phyloP scores from a whole-genome alignment of 2,329 filamentous ascomycete species.

The Aureobasidium sp. region DNA sequence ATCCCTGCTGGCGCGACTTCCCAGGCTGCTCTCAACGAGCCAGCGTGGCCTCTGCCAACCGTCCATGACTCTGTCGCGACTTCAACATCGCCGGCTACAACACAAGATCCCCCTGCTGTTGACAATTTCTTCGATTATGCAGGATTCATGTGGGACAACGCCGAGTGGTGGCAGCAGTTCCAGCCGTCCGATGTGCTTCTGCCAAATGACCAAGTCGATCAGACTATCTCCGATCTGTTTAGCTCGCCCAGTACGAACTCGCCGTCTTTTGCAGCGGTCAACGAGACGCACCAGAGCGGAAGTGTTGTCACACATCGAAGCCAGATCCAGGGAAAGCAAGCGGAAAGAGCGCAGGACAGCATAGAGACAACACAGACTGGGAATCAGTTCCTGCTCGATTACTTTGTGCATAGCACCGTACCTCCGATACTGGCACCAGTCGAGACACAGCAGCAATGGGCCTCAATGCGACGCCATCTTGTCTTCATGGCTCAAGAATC shows the following conservation, averaged over 20 bases:
- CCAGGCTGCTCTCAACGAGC: background rate
- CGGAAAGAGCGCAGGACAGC: background rate
- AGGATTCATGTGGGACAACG: conserved; percentile 6
- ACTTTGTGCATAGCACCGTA: background rate
- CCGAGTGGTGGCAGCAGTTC: conserved; percentile 3
- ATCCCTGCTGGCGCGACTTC: background rate
- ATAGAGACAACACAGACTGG: background rate
- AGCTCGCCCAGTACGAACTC: background rate
- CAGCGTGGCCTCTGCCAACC: background rate
- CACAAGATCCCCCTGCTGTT: background rate
- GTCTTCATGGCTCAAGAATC: conserved; percentile 6
- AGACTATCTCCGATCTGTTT: background rate
- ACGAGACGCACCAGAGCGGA: background rate
- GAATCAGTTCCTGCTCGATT: background rate
- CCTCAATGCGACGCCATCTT: background rate
- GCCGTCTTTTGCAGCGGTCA: background rate
- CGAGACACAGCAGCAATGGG: background rate
- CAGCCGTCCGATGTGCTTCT: background rate
- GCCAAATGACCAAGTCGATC: background rate
- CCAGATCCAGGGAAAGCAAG: background rate
- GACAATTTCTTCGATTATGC: conserved; percentile 13
- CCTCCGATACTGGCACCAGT: background rate
- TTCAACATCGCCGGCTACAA: background rate
- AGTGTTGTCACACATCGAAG: background rate
- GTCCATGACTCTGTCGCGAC: background rate